Evolutionary conservation across 352 stramenopile genomes (phyloP).

Genomic region (Pythium phragmitis): DNA sequence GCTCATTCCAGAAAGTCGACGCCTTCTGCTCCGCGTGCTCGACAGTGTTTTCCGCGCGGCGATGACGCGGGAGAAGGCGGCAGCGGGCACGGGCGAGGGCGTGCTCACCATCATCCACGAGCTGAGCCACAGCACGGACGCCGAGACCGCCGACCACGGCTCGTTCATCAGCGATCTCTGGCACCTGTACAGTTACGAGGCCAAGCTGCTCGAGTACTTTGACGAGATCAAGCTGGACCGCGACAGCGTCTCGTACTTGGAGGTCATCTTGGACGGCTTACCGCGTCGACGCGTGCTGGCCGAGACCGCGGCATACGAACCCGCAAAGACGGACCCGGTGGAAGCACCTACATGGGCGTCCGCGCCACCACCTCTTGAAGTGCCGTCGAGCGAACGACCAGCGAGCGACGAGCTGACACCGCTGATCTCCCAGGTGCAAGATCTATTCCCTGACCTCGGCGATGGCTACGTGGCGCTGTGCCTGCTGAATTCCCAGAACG

Average conservation of each 20-base stretch:
- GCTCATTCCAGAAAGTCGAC: conserved; percentile 50
- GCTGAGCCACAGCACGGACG: conserved; percentile 53
- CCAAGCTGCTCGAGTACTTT: conserved; percentile 55
- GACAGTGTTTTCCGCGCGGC: conserved; percentile 33
- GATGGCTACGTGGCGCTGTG: conserved; percentile 40
- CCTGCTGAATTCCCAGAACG: conserved; percentile 27
- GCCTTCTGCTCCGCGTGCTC: conserved; percentile 41
- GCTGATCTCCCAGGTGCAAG: conserved; percentile 33
- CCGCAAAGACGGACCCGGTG: neutral
- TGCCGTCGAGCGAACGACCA: neutral
- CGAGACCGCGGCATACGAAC: neutral
- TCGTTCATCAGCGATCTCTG: conserved; percentile 76
- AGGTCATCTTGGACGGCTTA: conserved; percentile 66
- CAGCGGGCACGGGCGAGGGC: conserved; percentile 32
- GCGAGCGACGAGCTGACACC: conserved; percentile 3
- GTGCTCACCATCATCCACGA: conserved; percentile 61
- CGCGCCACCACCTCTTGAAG: neutral
- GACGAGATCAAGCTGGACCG: conserved; percentile 47
- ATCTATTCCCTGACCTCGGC: conserved; percentile 42
- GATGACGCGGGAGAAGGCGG: conserved; percentile 34
- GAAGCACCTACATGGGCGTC: neutral
- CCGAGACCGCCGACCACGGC: conserved; percentile 52
- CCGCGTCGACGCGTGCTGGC: conserved; percentile 41
- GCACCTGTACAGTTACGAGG: conserved; percentile 56
- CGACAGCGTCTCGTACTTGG: conserved; percentile 68